phyloP scores from a whole-genome alignment of 2,329 filamentous ascomycete genomes.

The Aureobasidium sp. region DNA sequence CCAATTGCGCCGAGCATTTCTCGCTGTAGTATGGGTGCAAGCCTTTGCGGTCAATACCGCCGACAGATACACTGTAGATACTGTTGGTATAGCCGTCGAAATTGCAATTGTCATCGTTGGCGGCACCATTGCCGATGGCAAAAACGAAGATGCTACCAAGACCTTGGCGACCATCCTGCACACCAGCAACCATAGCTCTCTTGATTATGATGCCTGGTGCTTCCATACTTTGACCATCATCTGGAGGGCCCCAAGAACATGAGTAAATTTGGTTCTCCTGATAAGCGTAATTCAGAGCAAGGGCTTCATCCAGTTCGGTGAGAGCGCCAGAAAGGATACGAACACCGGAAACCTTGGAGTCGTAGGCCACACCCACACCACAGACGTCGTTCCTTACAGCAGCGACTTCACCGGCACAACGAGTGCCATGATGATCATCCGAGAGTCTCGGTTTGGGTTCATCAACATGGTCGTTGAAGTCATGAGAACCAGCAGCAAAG shows the following conservation, averaged over 20 bases:
- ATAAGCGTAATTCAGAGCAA: conserved; percentile 85
- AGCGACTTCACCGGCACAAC: conserved; percentile 89
- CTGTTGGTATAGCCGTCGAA: conserved; percentile 99
- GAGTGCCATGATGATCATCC: conserved; percentile 86
- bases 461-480: conserved; percentile 81
- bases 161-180: conserved; percentile 78
- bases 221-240: conserved; percentile 92
- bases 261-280: conserved; percentile 96
- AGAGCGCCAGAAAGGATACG: conserved; percentile 89
- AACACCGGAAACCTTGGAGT: conserved; percentile 82
- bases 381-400: conserved; percentile 90
- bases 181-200: conserved; percentile 82
- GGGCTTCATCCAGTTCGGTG: conserved; percentile 83
- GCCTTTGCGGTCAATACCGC: conserved; percentile 80
- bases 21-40: conserved; percentile 95
- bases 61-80: conserved; percentile 97
- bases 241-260: conserved; percentile 95
- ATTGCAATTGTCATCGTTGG: conserved; percentile 89
- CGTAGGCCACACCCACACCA: conserved; percentile 91
- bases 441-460: conserved; percentile 75
- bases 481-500: conserved; percentile 84
- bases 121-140: conserved; percentile 88
- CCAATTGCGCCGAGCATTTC: conserved; percentile 87
- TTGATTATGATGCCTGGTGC: conserved; percentile 82
- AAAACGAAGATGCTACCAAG: conserved; percentile 93